Base-by-base conservation (phyloP, 1,284 basidiomycete species). In the Earliella scabrosa region DNA sequence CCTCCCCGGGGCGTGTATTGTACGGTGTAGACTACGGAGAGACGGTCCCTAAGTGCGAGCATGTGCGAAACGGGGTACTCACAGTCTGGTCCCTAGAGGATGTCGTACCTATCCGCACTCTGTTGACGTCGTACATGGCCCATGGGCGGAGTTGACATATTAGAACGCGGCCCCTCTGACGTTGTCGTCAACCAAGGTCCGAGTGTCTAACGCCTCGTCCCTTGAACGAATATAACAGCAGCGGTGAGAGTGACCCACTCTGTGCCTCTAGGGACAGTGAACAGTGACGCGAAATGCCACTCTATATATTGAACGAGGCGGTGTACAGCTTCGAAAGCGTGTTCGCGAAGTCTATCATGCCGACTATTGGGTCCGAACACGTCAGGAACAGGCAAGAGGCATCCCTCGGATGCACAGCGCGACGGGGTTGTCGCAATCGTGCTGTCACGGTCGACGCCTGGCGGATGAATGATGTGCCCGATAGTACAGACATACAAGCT, bases 341-440 rank as follows among this genome's bases (percentile, higher is more conserved):
- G 21, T 45, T 48, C 49, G 27, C 49, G 23, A 53, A 60, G 54
- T 21, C 23, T 34, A 50, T 49, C 58, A 50, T 56, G 58, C 58
- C 53, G 58, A 45, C 45, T 50, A 44, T 35, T 46, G 14, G 35
- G 32, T 47, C 39, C 50, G 34, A 41, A 27, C 23, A 36, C n/a
- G 20, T 47, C 52, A 58, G 56, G 56, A 24, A 58, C 56, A 35
- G 21, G 24, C 27, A 18, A 36, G 20, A n/a, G 32, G 14, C 18
- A 39, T 7, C 7, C 9, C n/a, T 16, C 36, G 36, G 16, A 38
- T 38, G n/a, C n/a, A n/a, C n/a, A n/a, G n/a, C n/a, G n/a, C n/a
- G n/a, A n/a, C n/a, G n/a, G n/a, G n/a, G n/a, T n/a, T n/a, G n/a
- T n/a, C n/a, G n/a, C n/a, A n/a, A n/a, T n/a, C n/a, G n/a, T n/a